Conservation (phyloP, 345 rosid species). For the Garcia nutans region DNA sequence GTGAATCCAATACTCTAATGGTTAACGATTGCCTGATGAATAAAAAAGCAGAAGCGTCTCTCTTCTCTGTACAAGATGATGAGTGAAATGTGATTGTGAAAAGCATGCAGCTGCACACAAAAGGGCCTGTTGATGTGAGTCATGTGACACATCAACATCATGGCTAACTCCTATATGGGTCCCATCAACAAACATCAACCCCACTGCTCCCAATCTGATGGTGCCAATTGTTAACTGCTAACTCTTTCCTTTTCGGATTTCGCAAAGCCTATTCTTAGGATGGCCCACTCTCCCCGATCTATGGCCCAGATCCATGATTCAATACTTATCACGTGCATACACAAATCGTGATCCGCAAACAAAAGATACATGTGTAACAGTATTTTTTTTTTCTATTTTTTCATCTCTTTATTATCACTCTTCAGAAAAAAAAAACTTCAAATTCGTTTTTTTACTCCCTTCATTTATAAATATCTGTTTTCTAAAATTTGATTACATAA, state of each 20-base stretch:
- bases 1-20: not conserved
- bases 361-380: not conserved
- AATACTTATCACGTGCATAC: conserved; percentile 45
- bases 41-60: not conserved
- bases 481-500: no score
- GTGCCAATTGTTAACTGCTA: conserved; percentile 26
- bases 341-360: conserved; percentile 35
- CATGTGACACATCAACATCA: conserved; percentile 37
- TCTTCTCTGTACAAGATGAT: not conserved
- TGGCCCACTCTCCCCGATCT: conserved; percentile 36
- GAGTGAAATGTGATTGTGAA: not conserved
- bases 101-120: not conserved
- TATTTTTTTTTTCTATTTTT: not conserved
- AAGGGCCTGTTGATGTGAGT: not conserved
- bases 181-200: conserved; percentile 14
- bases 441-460: not conserved
- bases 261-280: not conserved
- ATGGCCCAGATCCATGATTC: conserved; percentile 45
- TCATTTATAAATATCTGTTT: no score
- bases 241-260: conserved; percentile 33
- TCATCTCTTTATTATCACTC: not conserved
- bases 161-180: conserved; percentile 22
- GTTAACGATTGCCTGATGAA: not conserved
- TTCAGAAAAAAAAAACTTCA: not conserved
- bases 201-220: conserved; percentile 22